Evolutionary conservation across 768 basidiomycete species (phyloP), one percentile per base, ranked within the genome.

Genomic region (Tulasnella calospora): DNA sequence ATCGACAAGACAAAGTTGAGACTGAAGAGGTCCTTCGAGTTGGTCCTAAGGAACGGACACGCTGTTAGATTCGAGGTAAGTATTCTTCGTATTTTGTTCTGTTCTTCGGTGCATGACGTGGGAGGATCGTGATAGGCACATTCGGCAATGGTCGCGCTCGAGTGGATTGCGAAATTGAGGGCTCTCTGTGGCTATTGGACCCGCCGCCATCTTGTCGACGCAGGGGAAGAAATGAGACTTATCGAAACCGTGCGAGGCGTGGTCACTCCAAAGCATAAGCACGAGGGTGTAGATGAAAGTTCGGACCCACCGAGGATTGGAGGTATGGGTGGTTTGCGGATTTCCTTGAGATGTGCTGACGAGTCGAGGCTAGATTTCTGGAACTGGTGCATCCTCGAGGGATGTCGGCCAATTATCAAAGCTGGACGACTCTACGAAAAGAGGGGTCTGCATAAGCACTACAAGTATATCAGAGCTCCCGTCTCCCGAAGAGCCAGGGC

Each of bases 321-420:
- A 47, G 51, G 75, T 76, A 55, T 21, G 75, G 15, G 17, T 27
- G 19, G 4, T 17, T 35, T 27, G 61, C 27, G 6, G 8, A 30
- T 67, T 47, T 23, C 6, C 19, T 30, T 0, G 35, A 36, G 12
- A 23, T 47, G 1, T 46, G 27, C 23, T 76, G 13, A 86, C 88
- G 10, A 85, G 4, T 88, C 89, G 17, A 85, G 96, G 71, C 86
- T 88, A 71, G 86, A 88, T 0, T 83, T 95, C 69, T 96, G 93
- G 87, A 93, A 93, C 81, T 95, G 94, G 95, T 98, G 97, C 82
- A 87, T 92, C 2, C 83, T 96, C 79, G 89, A 92, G 47, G 90
- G 89, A 0, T 98, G 97, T 82, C 89, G 90, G 79, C 87, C 94
- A 7, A 89, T 96, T 71, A 83, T 91, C 55, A 91, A 91, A 82